Base-by-base conservation (phyloP, 371 early-diverging fungal species). In the Mortierella sp. region DNA sequence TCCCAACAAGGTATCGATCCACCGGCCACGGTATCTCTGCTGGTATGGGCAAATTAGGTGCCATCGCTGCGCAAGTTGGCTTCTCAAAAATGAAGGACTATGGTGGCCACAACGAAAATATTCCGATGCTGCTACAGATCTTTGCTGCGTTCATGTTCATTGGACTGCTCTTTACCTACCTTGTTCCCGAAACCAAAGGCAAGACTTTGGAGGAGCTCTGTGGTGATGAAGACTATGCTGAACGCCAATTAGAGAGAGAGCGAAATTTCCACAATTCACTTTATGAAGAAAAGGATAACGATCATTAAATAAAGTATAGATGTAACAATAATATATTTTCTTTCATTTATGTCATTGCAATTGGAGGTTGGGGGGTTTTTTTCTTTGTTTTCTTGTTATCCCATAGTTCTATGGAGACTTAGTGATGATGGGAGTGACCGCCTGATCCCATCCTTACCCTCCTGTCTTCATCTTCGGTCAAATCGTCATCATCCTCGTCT, bases 1-100 rank as follows among this genome's bases (percentile, higher is more conserved):
- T 91, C 85, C 93, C 93, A 2, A 93, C 93, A 9, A 86, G 89
- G 35, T 72, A 82, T 76, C 88, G 93, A 19, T 86, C 92, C 3
- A 88, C 92, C 0, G 86, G 87, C 32, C 92, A 92, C 63, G 93
- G 93, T 28, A 90, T 93, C 63, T 89, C 90, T 26, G 93, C 93
- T 1, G 92, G 90, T 1, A 64, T 83, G 62, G 93, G 93, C 32
- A 93, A 93, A 75, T 64, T 88, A 22, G 93, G 93, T 15, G 93
- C 93, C 37, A 91, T 93, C 29, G 67, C 89, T 12, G 87, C 91
- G 4, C 82, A 85, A 61, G 70, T 87, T n/a, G 87, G 85, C 0
- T 88, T 89, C 73, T 83, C 84, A 54, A 83, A 71, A 13, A 62
- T 87, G 57, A 84, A 85, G 64, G 83, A 87, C 47, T 51, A 64